These are phyloP conservation scores for Cylindrotheca fusiformis DNA, from an alignment of 108 stramenopile genomes.

Conservation along the genomic window DNA sequence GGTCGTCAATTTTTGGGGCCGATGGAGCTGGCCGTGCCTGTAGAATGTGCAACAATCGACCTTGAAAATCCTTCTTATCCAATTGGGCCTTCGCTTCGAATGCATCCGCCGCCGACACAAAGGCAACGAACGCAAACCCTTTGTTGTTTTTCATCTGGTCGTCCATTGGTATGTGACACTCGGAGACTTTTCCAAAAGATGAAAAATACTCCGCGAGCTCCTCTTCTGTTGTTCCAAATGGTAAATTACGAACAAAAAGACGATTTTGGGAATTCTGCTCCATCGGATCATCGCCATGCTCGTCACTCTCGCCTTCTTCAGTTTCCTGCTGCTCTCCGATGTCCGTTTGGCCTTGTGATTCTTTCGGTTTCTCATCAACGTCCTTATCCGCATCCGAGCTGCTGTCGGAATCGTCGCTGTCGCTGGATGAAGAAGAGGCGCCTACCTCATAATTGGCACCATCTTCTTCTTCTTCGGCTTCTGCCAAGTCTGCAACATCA, in stretches of 20 bases:
- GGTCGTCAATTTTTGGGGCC: conserved; percentile 8
- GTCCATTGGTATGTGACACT: conserved; percentile 95
- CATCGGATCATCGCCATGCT: conserved; percentile 22
- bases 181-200: conserved; percentile 61
- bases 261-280: conserved; percentile 41
- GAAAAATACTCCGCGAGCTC: conserved; percentile 84
- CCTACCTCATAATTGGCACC: background rate
- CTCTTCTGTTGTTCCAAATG: conserved; percentile 90
- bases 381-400: conserved; percentile 14
- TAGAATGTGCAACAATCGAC: conserved; percentile 83
- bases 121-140: conserved; percentile 95
- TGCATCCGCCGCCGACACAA: conserved; percentile 55
- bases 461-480: conserved; percentile 21
- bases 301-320: conserved; percentile 17
- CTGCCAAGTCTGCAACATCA: conserved; percentile 51
- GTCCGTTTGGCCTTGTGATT: background rate
- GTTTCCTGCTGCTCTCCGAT: conserved; percentile 3
- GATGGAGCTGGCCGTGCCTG: conserved; percentile 62
- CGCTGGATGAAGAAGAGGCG: conserved; percentile 11
- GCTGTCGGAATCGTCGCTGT: conserved; percentile 7
- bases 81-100: conserved; percentile 52
- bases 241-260: conserved; percentile 94
- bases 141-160: conserved; percentile 78
- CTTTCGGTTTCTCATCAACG: conserved; percentile 15
- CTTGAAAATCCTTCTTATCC: conserved; percentile 84